phyloP scores from a whole-genome alignment of 129 eudicot genomes.

The Helianthus annuus region HanXRQr2.0-SUNRISE NC_035443.2:6889457-6889956 shows the following conservation, averaged over 20 bases:
- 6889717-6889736: neutral
- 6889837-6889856: conserved; percentile 19
- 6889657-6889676: too few species aligned
- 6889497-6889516: too few species aligned
- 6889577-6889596: neutral
- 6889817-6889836: conserved; percentile 2
- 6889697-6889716: too few species aligned
- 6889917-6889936: conserved; percentile 8
- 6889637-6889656: neutral
- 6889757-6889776: conserved; percentile 18
- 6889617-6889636: neutral
- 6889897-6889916: conserved; percentile 23
- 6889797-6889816: conserved; percentile 39
- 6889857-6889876: conserved; percentile 31
- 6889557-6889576: too few species aligned
- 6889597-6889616: neutral
- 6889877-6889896: conserved; percentile 11
- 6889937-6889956: conserved; percentile 1
- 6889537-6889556: too few species aligned
- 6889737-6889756: conserved; percentile 3
- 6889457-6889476: too few species aligned
- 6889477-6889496: too few species aligned
- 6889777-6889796: conserved; percentile 24
- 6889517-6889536: too few species aligned
- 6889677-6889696: too few species aligned